Evolutionary conservation across 352 stramenopile genomes (phyloP).

Genomic region (Globisporangium perplexum): DNA sequence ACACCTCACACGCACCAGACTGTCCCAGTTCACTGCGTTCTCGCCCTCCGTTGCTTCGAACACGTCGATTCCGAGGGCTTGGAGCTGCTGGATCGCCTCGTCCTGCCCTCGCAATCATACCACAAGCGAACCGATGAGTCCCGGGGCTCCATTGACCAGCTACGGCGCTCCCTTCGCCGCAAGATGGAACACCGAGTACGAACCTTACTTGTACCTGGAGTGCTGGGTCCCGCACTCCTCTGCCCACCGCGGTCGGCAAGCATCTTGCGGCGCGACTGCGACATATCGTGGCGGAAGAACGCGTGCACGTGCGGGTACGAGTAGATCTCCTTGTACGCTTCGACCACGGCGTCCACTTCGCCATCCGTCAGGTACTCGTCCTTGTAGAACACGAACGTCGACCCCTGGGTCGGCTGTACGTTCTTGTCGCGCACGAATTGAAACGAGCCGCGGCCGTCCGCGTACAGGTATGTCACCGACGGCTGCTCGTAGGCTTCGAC

Average conservation of each 20-base stretch:
- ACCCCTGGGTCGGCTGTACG: constrained; percentile 27
- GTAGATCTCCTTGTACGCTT: constrained; percentile 82
- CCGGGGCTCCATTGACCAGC: no score
- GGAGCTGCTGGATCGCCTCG: constrained; percentile 75
- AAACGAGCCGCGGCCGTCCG: constrained; percentile 71
- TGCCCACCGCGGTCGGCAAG: constrained; percentile 19
- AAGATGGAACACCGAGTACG: not conserved
- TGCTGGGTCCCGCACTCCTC: not conserved
- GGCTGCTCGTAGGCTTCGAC: constrained; percentile 67
- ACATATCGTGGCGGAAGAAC: constrained; percentile 65
- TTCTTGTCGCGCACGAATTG: constrained; percentile 62
- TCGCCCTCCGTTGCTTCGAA: constrained; percentile 62
- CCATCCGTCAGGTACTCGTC: constrained; percentile 65
- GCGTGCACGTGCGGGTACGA: constrained; percentile 71
- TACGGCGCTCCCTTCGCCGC: no score
- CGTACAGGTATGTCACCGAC: constrained; percentile 67
- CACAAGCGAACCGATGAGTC: not conserved
- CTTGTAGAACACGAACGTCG: constrained; percentile 84
- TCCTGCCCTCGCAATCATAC: constrained; percentile 25
- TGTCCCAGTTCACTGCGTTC: constrained; percentile 74
- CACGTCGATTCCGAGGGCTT: constrained; percentile 75
- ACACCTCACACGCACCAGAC: constrained; percentile 38
- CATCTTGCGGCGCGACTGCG: constrained; percentile 55
- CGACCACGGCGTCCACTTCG: constrained; percentile 75
- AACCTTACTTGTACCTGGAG: constrained; percentile 40